Base-by-base conservation (phyloP, 768 basidiomycete species). In the Favolaschia claudopus region DNA sequence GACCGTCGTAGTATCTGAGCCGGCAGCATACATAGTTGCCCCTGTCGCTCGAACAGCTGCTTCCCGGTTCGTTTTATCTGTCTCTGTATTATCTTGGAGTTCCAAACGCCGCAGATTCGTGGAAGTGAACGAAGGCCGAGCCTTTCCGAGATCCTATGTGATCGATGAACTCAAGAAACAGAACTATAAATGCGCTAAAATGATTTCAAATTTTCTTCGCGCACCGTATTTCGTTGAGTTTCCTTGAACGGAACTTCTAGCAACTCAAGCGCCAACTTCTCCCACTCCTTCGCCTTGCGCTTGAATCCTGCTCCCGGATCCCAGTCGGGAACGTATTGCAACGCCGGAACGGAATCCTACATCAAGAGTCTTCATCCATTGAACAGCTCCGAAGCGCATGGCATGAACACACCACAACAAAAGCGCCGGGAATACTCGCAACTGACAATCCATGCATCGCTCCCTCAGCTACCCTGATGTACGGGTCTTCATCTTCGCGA, bases 271-370 rank as follows among this genome's bases (percentile, higher is more conserved):
- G 73, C 70, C 12, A 73, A 62, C 17, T 64, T 66, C 19, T 70
- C 67, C 64, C 76, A 74, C 19, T 65, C 33, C 24, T 70, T 66
- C 2, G 81, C 81, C 42, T 70, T 72, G 33, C 67, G 72, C 58
- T 82, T 72, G 64, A 81, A 84, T 22, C 72, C 75, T 7, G 78
- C 75, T 0, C 82, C 83, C 24, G 82, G 81, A 7, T 82, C 32
- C 81, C 82, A 83, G 14, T 46, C 34, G 0, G 75, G 76, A 1
- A 76, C 54, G 27, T 74, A 62, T 28, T 63, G 63, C 29, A 75
- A 62, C 64, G 29, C 34, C 1, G 53, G 58, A 17, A 49, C 42
- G 31, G n/a, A 29, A 44, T 54, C 52, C 43, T 57, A 37, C 5
- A 5, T 17, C 36, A 49, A 20, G 25, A 14, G 5, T 19, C 28